Percentiles rank a stretch among this genome's conserved stretches.
Conservation (phyloP, 1,139 yeast genomes). For the Geotrichum candidum region DNA sequence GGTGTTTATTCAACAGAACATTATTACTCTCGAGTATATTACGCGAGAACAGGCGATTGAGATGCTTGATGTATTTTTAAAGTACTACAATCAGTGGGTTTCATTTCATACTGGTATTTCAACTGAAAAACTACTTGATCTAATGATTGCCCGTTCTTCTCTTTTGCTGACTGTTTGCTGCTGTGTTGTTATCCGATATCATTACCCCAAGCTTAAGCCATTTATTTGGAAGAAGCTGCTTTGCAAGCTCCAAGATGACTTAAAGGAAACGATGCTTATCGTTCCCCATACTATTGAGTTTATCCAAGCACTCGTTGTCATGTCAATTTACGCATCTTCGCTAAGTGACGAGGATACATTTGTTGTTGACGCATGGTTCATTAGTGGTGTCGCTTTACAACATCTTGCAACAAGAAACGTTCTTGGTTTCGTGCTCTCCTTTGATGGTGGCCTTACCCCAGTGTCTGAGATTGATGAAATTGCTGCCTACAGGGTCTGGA, state of each 20-base stretch:
- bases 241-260: conserved; percentile 39
- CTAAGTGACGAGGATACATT: conserved; percentile 48
- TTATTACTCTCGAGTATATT: conserved; percentile 48
- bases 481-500: conserved; percentile 58
- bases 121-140: conserved; percentile 47
- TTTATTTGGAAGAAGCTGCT: conserved; percentile 37
- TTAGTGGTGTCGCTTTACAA: conserved; percentile 54
- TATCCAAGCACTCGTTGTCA: conserved; percentile 56
- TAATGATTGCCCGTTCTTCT: conserved; percentile 51
- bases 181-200: conserved; percentile 51
- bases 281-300: conserved; percentile 50
- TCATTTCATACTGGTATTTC: conserved; percentile 56
- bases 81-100: conserved; percentile 73
- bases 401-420: conserved; percentile 49
- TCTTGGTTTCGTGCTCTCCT: conserved; percentile 34
- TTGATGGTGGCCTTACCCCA: conserved; percentile 32
- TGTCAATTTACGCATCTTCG: conserved; percentile 57
- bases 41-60: conserved; percentile 45
- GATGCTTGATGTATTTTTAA: conserved; percentile 49
- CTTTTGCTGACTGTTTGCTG: conserved; percentile 63
- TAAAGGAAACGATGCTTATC: conserved; percentile 41
- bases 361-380: conserved; percentile 55
- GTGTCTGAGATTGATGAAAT: conserved; percentile 46
- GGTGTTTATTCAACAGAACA: conserved; percentile 38
- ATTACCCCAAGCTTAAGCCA: conserved; percentile 38